Evolutionary conservation across 192 early-diverging fungal species (phyloP).

Genomic region (Funneliformis mosseae): DNA sequence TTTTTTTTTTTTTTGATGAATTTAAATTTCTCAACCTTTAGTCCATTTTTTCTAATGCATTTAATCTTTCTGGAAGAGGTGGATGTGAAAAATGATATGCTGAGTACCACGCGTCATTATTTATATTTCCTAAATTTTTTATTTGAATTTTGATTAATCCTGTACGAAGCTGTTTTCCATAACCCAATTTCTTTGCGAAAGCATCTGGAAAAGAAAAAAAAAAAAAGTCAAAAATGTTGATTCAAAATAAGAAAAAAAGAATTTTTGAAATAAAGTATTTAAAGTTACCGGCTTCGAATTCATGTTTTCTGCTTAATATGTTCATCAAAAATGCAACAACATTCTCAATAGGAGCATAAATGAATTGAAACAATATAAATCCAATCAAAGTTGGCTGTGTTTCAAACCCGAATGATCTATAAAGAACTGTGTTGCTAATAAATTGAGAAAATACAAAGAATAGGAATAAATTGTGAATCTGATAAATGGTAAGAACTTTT

Average conservation of each 20-base stretch:
- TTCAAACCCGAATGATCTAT: constrained; percentile 84
- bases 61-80: constrained; percentile 84
- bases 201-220: constrained; percentile 56
- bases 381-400: constrained; percentile 82
- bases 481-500: constrained; percentile 69
- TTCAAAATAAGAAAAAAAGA: background rate
- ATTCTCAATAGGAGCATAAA: constrained; percentile 81
- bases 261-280: background rate
- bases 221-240: background rate
- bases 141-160: constrained; percentile 88
- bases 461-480: constrained; percentile 74
- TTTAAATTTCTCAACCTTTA: background rate
- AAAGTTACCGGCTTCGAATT: constrained; percentile 79
- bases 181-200: constrained; percentile 85
- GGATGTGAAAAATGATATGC: constrained; percentile 94
- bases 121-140: constrained; percentile 86
- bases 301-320: constrained; percentile 79
- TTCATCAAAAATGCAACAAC: constrained; percentile 77
- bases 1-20: background rate
- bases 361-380: constrained; percentile 86
- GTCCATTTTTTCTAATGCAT: constrained; percentile 43
- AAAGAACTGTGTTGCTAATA: constrained; percentile 74
- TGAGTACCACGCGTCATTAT: constrained; percentile 84
- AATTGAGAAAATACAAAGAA: constrained; percentile 81
- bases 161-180: constrained; percentile 67